Evolutionary conservation across 2,329 filamentous ascomycete genomes (phyloP).

Genomic region (Aspergillus candidus): DNA sequence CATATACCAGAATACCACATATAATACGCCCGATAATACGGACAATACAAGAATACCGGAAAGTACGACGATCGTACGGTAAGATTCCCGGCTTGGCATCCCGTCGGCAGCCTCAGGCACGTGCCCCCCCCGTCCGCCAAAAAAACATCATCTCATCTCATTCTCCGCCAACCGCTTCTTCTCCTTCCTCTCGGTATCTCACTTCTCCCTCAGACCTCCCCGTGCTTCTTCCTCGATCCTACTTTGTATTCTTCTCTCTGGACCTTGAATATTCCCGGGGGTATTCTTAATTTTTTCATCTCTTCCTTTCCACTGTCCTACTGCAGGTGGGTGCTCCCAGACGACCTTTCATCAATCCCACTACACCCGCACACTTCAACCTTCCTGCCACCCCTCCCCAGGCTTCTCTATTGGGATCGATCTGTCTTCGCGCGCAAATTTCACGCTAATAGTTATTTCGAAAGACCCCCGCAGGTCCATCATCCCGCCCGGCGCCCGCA

Average conservation of each 20-base stretch:
- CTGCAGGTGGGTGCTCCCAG: no score
- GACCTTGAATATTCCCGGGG: no score
- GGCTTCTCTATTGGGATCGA: no score
- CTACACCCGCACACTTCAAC: no score
- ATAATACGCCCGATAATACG: neutral
- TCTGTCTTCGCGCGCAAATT: no score
- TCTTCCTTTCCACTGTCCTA: neutral
- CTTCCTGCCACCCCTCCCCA: no score
- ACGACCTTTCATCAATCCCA: no score
- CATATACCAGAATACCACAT: no score
- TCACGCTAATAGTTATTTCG: no score
- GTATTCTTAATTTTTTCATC: neutral
- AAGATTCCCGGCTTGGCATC: constrained; percentile 15
- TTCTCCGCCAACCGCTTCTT: constrained; percentile 18
- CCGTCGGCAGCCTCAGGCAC: constrained; percentile 20
- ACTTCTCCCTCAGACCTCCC: constrained; percentile 1
- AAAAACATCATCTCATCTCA: constrained; percentile 25
- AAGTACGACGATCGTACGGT: constrained; percentile 17
- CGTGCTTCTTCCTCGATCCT: no score
- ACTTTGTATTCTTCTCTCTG: no score
- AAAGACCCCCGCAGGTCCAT: no score
- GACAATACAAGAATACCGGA: constrained; percentile 2
- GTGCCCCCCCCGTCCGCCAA: constrained; percentile 14
- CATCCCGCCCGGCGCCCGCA: constrained; percentile 7
- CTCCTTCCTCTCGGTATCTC: constrained; percentile 14